Conservation (phyloP, 1,284 basidiomycete species). For the Sporisorium graminicola region DNA sequence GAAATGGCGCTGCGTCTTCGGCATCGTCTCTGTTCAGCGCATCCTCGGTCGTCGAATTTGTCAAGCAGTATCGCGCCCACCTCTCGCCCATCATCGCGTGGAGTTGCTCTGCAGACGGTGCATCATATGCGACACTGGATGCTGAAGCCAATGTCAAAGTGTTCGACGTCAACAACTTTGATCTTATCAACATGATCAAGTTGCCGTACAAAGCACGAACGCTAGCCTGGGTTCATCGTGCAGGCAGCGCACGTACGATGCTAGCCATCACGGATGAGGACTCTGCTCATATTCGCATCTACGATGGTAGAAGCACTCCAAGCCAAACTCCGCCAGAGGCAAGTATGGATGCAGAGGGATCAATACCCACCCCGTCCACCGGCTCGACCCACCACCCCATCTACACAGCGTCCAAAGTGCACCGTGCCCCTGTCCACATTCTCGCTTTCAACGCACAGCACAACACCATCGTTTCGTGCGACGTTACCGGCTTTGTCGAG, state of each 20-base stretch:
- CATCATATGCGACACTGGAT: constrained; percentile 82
- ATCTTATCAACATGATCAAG: constrained; percentile 99
- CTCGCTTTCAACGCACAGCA: constrained; percentile 82
- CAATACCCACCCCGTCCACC: neutral
- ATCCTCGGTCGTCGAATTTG: constrained; percentile 68
- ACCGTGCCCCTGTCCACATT: constrained; percentile 40
- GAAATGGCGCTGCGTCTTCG: neutral
- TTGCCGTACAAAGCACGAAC: constrained; percentile 71
- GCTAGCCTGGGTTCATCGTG: constrained; percentile 83
- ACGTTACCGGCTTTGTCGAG: constrained; percentile 93
- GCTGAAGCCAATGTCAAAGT: constrained; percentile 79
- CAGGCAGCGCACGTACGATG: constrained; percentile 86
- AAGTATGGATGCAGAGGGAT: neutral
- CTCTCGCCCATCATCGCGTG: constrained; percentile 83
- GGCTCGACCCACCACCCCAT: constrained; percentile 22
- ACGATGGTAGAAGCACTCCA: constrained; percentile 79
- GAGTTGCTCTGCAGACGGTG: constrained; percentile 90
- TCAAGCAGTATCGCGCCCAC: constrained; percentile 79
- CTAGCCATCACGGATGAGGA: constrained; percentile 88
- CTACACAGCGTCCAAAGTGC: constrained; percentile 32
- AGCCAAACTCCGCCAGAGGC: neutral
- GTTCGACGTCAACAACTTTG: constrained; percentile 97
- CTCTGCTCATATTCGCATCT: constrained; percentile 83
- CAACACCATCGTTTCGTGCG: constrained; percentile 92
- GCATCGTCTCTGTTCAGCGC: constrained; percentile 24